Evolutionary conservation across 169 alveolate genomes (phyloP), one percentile per base, ranked within the genome.

Genomic region (Cryptosporidium bovis): DNA sequence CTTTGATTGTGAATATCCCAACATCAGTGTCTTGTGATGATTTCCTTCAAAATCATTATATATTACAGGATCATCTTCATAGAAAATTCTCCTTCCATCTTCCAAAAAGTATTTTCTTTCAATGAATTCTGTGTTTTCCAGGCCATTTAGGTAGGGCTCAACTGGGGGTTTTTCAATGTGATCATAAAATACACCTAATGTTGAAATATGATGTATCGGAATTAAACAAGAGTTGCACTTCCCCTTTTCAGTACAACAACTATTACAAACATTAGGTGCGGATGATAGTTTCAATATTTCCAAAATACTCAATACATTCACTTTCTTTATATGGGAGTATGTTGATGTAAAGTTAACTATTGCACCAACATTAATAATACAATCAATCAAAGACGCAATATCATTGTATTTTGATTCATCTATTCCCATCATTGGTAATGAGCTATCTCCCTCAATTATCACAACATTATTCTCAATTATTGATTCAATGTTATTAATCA

Each of bases 361-460:
- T n/a, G 87, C 87, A 40, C 87, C 87, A 77, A 77, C 64, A 60
- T 77, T 68, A 48, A 77, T 62, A 60, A 77, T 77, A 15, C 77
- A 56, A 36, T 77, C 87, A 7, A 77, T n/a, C 13, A 64, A 60
- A 44, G 50, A 46, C 18, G 69, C 87, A n/a, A 77, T 77, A 10
- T 62, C 51, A n/a, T 34, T 7, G 27, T 77, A 77, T 34, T 40
- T 48, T 2, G 46, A 10, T 40, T 46, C 44, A 8, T 10, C 55
- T 44, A 77, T 77, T 1, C 87, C 87, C 18, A 77, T 34, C 18
- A 20, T 24, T 36, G 87, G 87, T 18, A 77, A 24, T 20, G 77
- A 77, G 34, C 48, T 77, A 60, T 77, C 87, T 10, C 87, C 87
- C 4, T 58, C 51, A 31, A 77, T 71, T 29, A 77, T 40, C 40